phyloP scores from a whole-genome alignment of 192 early-diverging fungal genomes.

The Pilaira anomala region DNA sequence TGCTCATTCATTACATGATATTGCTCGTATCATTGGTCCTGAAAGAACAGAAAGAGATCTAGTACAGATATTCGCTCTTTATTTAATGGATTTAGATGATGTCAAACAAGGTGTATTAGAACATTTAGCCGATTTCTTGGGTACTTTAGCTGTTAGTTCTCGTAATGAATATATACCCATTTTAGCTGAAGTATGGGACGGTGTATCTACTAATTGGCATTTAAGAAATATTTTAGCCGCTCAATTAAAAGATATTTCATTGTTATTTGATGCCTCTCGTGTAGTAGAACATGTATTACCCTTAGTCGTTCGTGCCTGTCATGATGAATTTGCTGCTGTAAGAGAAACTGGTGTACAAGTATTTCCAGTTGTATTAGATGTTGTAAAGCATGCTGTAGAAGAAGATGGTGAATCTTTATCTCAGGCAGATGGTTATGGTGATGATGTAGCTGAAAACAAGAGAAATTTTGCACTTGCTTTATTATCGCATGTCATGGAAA shows the following conservation, averaged over 20 bases:
- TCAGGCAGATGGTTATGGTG: slow-evolving; percentile 19
- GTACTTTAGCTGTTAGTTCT: slow-evolving; percentile 53
- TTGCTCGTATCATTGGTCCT: slow-evolving; percentile 51
- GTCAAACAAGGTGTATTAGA: slow-evolving; percentile 68
- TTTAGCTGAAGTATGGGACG: slow-evolving; percentile 62
- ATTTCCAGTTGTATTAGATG: slow-evolving; percentile 36
- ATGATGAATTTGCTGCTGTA: slow-evolving; percentile 49
- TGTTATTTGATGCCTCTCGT: slow-evolving; percentile 52
- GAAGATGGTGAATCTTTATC: slow-evolving; percentile 26
- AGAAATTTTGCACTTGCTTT: slow-evolving; percentile 22
- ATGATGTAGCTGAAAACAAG: slow-evolving; percentile 17
- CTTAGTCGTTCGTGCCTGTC: slow-evolving; percentile 51
- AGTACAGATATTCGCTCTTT: slow-evolving; percentile 47
- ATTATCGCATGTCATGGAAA: slow-evolving; percentile 33
- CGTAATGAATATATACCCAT: slow-evolving; percentile 63
- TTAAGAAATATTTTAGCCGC: slow-evolving; percentile 64
- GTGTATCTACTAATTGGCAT: slow-evolving; percentile 68
- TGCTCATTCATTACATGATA: slow-evolving; percentile 56
- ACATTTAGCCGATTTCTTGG: slow-evolving; percentile 62
- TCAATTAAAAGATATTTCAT: slow-evolving; percentile 62
- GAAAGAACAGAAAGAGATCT: slow-evolving; percentile 50
- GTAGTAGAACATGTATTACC: slow-evolving; percentile 66
- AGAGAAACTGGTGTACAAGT: slow-evolving; percentile 46
- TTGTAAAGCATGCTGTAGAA: slow-evolving; percentile 31
- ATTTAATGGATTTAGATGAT: slow-evolving; percentile 54